A percentile compares a stretch with the other conserved stretches of the same genome.
Evolutionary conservation across 2,329 filamentous ascomycete species (phyloP).

Genomic region (Trichothecium roseum): DNA sequence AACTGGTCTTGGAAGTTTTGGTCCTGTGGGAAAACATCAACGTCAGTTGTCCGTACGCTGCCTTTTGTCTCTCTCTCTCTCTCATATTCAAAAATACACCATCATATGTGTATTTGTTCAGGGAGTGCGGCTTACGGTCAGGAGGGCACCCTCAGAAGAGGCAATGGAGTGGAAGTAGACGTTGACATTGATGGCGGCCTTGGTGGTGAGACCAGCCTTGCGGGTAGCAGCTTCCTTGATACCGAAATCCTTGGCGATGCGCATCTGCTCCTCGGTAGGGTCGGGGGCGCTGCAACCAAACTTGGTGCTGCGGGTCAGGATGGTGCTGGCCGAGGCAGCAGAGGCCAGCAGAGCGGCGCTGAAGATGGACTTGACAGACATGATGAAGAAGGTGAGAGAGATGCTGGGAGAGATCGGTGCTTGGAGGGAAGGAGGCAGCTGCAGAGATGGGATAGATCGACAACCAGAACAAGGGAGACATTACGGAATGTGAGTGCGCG

Average conservation of each 20-base stretch:
- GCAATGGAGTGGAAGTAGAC: no score
- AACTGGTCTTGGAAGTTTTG: conserved; percentile 13
- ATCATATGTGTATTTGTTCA: neutral
- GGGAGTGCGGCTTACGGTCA: neutral
- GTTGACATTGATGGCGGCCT: no score
- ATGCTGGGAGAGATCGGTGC: neutral
- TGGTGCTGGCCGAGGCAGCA: conserved; percentile 2
- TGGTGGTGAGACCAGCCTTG: no score
- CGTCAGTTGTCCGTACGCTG: no score
- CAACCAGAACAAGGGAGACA: no score
- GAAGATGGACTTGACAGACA: conserved; percentile 8
- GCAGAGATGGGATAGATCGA: neutral
- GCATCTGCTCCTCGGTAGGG: conserved; percentile 1
- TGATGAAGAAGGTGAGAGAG: conserved; percentile 2
- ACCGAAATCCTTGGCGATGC: conserved; percentile 1
- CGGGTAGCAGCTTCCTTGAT: conserved; percentile 1
- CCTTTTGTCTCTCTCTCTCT: no score
- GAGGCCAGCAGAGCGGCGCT: conserved; percentile 1
- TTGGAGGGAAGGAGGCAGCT: no score
- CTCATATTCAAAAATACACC: no score
- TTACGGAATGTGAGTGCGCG: no score
- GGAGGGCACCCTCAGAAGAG: neutral
- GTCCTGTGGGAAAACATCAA: no score
- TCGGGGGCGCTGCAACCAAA: conserved; percentile 3
- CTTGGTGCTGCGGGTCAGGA: conserved; percentile 1